Base-by-base conservation (phyloP, 2,329 filamentous ascomycete species). In the Colletotrichum endophyticum region DNA sequence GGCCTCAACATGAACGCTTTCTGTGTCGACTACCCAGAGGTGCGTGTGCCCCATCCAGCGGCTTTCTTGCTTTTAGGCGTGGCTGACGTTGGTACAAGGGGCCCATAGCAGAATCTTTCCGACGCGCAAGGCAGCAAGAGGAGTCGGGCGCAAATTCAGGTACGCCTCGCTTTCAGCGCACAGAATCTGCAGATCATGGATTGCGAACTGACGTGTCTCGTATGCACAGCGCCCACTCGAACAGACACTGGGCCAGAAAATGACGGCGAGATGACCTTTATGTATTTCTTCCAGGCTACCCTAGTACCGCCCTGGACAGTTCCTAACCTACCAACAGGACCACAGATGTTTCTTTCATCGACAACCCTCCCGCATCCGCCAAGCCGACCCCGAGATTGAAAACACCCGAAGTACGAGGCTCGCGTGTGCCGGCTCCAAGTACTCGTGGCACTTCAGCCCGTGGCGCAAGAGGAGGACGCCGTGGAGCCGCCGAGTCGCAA, bases 1-100 rank as follows among this genome's bases (percentile, higher is more conserved):
- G 97, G 97, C 3, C 85, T 99, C 83, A 99, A 99, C 83, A 98
- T 99, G 96, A 99, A 98, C 85, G 97, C 97, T 2, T 99, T 99
- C 84, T 99, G 96, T 84, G 96, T 99, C 36, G 97, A 99, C 84
- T 99, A 98, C 79, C 95, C 96, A 0, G 97, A 99, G 92, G 96
- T 96, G 86, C 68, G 83, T 66, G n/a, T 64, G 15, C 27, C 64
- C 72, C 72, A 59, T 16, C 19, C 11, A 39, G 62, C n/a, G 22
- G 32, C 62, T 11, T 32, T 36, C 62, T 64, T 27, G 8, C 30
- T 25, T 19, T n/a, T 9, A 16, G 22, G 57, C 44, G 11, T 53
- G 44, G 15, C 27, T 69, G 0, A 72, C 22, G 30, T 30, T 27
- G 8, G n/a, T 53, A 36, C 13, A 73, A 97, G 95, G 95, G 94